Evolutionary conservation across 345 rosid genomes (phyloP).

Genomic region (Hibiscus tridactylites): DNA sequence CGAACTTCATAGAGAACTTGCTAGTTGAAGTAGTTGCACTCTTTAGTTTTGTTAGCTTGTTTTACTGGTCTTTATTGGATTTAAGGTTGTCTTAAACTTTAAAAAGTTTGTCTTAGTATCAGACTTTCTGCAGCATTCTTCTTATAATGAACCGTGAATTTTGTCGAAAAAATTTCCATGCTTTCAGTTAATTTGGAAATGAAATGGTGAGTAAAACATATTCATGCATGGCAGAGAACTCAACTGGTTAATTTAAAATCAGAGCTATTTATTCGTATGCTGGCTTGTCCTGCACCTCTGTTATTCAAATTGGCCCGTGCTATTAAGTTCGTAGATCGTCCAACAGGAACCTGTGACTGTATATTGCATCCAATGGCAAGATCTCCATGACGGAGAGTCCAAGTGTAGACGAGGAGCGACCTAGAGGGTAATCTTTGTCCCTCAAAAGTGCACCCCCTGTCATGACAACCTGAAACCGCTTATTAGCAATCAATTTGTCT

Average conservation of each 20-base stretch:
- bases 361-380: constrained; percentile 88
- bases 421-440: constrained; percentile 80
- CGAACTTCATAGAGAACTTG: too few species aligned
- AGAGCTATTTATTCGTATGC: constrained; percentile 59
- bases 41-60: too few species aligned
- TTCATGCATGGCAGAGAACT: too few species aligned
- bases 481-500: constrained; percentile 65
- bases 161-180: too few species aligned
- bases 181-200: too few species aligned
- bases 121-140: background rate
- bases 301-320: constrained; percentile 86
- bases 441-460: constrained; percentile 83
- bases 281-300: constrained; percentile 88
- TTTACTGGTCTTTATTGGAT: background rate
- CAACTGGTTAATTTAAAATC: too few species aligned
- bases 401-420: constrained; percentile 63
- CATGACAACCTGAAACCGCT: constrained; percentile 58
- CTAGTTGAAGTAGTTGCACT: too few species aligned
- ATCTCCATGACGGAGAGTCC: constrained; percentile 92
- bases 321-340: constrained; percentile 65
- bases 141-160: background rate
- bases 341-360: constrained; percentile 84
- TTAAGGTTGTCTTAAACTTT: background rate
- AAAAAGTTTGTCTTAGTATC: too few species aligned
- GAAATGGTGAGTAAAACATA: too few species aligned